phyloP scores from a whole-genome alignment of 78 protist species.

The Capsaspora owczarzaki region DNA sequence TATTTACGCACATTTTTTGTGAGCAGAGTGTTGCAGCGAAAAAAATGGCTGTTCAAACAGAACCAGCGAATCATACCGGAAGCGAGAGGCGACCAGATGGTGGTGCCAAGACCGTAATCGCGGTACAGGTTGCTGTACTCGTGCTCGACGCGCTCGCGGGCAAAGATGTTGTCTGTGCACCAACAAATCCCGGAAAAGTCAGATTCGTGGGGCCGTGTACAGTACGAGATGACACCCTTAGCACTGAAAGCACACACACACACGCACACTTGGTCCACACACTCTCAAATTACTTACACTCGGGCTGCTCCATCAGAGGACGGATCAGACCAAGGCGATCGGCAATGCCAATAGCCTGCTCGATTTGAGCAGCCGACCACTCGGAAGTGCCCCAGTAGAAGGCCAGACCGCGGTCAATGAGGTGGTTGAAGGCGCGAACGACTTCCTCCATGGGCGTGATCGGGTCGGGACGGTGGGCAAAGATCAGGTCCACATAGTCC shows the following conservation, averaged over 20 bases:
- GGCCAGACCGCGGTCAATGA: slow-evolving; percentile 36
- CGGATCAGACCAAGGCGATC: slow-evolving; percentile 26
- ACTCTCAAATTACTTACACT: background rate
- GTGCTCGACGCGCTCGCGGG: slow-evolving; percentile 25
- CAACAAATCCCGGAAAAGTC: too few relatives aligned
- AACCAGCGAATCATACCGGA: background rate
- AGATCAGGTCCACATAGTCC: slow-evolving; percentile 44
- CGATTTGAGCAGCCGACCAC: slow-evolving; percentile 29
- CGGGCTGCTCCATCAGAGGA: slow-evolving; percentile 33
- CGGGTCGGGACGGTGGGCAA: slow-evolving; percentile 52
- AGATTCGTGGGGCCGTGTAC: too few relatives aligned
- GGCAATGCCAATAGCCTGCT: slow-evolving; percentile 6
- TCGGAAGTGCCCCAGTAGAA: slow-evolving; percentile 56
- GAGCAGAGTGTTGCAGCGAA: background rate
- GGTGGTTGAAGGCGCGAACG: slow-evolving; percentile 26
- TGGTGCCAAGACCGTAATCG: slow-evolving; percentile 33
- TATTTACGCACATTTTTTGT: background rate
- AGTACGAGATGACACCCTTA: too few relatives aligned
- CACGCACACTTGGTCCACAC: too few relatives aligned
- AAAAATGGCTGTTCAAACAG: background rate
- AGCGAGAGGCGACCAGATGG: slow-evolving; percentile 49
- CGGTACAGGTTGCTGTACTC: slow-evolving; percentile 33
- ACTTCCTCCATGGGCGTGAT: slow-evolving; percentile 44
- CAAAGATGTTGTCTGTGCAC: slow-evolving; percentile 25
- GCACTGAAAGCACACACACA: too few relatives aligned